Conservation (phyloP, 192 early-diverging fungal genomes). For the Backusella morwellensis region DNA sequence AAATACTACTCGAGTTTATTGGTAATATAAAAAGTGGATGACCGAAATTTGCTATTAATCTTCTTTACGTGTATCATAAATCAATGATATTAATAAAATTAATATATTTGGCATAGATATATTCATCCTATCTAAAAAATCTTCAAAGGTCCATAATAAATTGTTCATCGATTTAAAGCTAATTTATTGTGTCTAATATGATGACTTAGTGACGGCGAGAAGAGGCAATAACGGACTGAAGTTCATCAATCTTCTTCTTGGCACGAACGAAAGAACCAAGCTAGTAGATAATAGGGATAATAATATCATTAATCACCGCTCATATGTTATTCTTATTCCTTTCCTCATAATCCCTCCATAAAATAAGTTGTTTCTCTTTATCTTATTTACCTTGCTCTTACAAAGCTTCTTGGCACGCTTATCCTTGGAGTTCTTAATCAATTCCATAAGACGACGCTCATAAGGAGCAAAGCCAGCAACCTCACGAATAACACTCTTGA, state of each 20-base stretch:
- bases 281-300: not conserved
- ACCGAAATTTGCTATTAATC: not conserved
- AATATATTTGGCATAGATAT: not conserved
- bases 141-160: not conserved
- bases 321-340: not conserved
- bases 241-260: conserved; percentile 5
- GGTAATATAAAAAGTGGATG: not conserved
- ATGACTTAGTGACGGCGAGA: conserved; percentile 4
- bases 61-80: not conserved
- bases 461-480: conserved; percentile 97
- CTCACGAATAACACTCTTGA: conserved; percentile 92
- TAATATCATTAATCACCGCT: not conserved
- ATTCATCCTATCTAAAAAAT: not conserved
- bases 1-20: not conserved
- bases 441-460: conserved; percentile 98
- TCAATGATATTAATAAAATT: not conserved
- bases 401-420: conserved; percentile 74
- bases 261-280: not conserved
- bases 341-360: not conserved
- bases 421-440: conserved; percentile 99
- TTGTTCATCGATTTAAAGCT: not conserved
- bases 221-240: not conserved
- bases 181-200: not conserved
- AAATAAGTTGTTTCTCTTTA: not conserved
- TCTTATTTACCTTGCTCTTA: not conserved